Evolutionary conservation across 305 asterid species (phyloP), one percentile per base, ranked within the genome.

Genomic region (Solanum hybrid): DNA sequence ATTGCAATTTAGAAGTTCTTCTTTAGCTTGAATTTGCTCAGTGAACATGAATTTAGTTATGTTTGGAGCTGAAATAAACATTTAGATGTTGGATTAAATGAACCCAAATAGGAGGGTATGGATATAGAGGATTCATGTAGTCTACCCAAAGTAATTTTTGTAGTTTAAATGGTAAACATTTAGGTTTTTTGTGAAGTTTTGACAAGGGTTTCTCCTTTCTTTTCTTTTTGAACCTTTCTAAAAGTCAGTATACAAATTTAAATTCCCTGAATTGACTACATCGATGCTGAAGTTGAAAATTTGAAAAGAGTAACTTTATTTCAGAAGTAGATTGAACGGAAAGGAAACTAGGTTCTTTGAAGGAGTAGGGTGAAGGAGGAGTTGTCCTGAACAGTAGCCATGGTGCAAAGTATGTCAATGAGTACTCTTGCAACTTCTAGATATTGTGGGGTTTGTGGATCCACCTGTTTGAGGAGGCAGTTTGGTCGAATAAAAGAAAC

Each of bases 391-490:
- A 29, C 89, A 90, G 29, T 76, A 73, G 88, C 90, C 87, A 94
- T 93, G 97, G 93, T 95, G 90, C 97, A 91, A 91, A 90, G 92
- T 85, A 89, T 94, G 93, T 92, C 95, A 15, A 86, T 92, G 84
- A 93, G 92, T 89, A 90, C 95, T 75, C 88, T 93, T 82, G 94
- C 91, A 79, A 90, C 95, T 84, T 92, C 98, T 51, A 93, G 95
- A 88, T 93, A 92, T 89, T 88, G 93, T 76, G 91, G 93, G 91
- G 60, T 92, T 91, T 91, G 94, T 90, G 95, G 92, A 34, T 84
- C 92, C 38, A 84, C 90, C 31, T 92, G 92, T 89, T 91, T 88
- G 88, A 91, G 95, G 90, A 92, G 94, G 85, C 89, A 90, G 86
- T 92, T 93, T 24, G 91, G 93, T 71, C 93, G 87, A 81, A 77